phyloP scores from a whole-genome alignment of 805 yeast genomes.

The Nematodospora valgi region DNA sequence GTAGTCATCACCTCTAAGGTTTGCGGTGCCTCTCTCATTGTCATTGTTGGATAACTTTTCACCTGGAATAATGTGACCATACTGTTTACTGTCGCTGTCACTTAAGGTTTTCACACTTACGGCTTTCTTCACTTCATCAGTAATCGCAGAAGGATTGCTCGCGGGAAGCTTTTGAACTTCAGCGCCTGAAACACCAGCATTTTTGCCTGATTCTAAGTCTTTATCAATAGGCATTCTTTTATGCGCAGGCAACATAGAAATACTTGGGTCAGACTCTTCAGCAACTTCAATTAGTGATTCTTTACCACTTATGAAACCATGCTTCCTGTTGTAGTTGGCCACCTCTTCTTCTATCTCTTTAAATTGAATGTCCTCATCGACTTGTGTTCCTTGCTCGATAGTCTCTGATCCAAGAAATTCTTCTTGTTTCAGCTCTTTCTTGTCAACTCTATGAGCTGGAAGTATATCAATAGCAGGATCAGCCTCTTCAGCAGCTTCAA shows the following conservation, averaged over 20 bases:
- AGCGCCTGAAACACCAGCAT: constrained; percentile 5
- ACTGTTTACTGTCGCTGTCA: no score
- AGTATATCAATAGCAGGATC: constrained; percentile 11
- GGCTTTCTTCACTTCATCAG: no score
- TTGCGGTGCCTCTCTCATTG: not conserved
- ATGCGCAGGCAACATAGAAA: constrained; percentile 15
- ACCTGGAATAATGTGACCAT: no score
- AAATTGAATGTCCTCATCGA: constrained; percentile 7
- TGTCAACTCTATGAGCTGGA: constrained; percentile 12
- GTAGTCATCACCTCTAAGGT: no score
- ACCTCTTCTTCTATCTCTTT: constrained; percentile 20
- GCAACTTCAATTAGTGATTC: constrained; percentile 27
- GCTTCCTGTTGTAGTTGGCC: constrained; percentile 25
- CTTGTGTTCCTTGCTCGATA: constrained; percentile 7
- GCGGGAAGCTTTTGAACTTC: constrained; percentile 5
- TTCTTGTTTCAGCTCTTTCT: not conserved
- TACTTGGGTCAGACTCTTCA: constrained; percentile 15
- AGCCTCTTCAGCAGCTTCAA: constrained; percentile 25
- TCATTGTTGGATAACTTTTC: not conserved
- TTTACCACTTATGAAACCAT: constrained; percentile 18
- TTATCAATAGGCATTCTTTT: constrained; percentile 4
- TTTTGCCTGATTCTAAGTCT: constrained; percentile 1
- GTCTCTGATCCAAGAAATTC: constrained; percentile 4
- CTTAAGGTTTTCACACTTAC: no score
- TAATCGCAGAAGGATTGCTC: constrained; percentile 4